Evolutionary conservation across 176 grass and related monocot genomes (phyloP).

Genomic region (Oryza glumipatula): DNA sequence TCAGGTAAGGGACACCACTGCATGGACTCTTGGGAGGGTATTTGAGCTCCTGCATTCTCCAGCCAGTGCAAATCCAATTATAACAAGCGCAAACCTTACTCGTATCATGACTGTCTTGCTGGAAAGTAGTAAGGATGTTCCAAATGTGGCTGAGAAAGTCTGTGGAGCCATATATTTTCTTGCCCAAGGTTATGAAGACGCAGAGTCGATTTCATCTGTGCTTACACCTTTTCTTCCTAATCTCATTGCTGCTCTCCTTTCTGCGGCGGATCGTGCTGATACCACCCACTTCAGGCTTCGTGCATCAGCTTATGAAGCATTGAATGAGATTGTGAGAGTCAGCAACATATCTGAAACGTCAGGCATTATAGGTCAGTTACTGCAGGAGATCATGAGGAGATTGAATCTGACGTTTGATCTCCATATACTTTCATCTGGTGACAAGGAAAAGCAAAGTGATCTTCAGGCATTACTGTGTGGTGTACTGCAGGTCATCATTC

Average conservation of each 20-base stretch:
- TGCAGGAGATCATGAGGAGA: slow-evolving; percentile 78
- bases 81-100: slow-evolving; percentile 80
- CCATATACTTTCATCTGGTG: slow-evolving; percentile 64
- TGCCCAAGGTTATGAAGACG: slow-evolving; percentile 80
- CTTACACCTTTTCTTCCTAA: slow-evolving; percentile 87
- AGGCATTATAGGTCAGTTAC: slow-evolving; percentile 56
- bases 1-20: slow-evolving; percentile 90
- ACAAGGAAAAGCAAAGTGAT: slow-evolving; percentile 77
- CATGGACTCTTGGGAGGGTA: slow-evolving; percentile 92
- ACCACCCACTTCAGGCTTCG: slow-evolving; percentile 69
- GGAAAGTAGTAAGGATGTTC: slow-evolving; percentile 82
- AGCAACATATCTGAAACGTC: slow-evolving; percentile 68
- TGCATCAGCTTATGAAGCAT: slow-evolving; percentile 82
- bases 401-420: slow-evolving; percentile 75
- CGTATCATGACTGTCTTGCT: slow-evolving; percentile 76
- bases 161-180: slow-evolving; percentile 93
- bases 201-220: slow-evolving; percentile 52
- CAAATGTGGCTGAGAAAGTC: slow-evolving; percentile 89
- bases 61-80: slow-evolving; percentile 62
- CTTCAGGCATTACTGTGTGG: slow-evolving; percentile 86
- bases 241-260: slow-evolving; percentile 73
- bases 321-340: slow-evolving; percentile 93
- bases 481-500: slow-evolving; percentile 88
- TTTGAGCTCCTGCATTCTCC: slow-evolving; percentile 88
- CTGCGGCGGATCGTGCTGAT: slow-evolving; percentile 74